phyloP scores from a whole-genome alignment of 495 filamentous ascomycete species.

The Pyrenopolyporus hunteri region DNA sequence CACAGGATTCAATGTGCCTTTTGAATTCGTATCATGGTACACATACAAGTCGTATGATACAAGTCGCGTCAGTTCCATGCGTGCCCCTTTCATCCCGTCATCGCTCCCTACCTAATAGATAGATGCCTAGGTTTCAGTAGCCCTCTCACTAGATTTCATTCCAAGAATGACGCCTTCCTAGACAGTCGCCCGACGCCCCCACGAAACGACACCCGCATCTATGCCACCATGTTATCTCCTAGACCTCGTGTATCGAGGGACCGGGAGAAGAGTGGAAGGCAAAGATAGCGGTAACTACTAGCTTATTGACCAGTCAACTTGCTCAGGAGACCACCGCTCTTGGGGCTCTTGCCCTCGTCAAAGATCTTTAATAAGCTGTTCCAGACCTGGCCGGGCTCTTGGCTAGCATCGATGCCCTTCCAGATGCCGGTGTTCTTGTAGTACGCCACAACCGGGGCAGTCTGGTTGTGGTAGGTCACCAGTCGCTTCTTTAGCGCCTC shows the following conservation, averaged over 20 bases:
- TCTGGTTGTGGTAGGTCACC: slow-evolving; percentile 92
- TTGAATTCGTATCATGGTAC: slow-evolving; percentile 32
- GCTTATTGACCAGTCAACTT: slow-evolving; percentile 51
- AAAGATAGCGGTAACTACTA: background rate
- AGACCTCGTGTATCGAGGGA: slow-evolving; percentile 2
- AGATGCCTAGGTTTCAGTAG: slow-evolving; percentile 20
- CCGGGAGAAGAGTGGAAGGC: slow-evolving; percentile 1
- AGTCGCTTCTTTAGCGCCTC: slow-evolving; percentile 97
- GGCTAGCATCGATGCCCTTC: slow-evolving; percentile 93
- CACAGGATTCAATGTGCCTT: slow-evolving; percentile 11
- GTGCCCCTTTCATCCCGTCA: slow-evolving; percentile 21
- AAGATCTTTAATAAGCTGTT: slow-evolving; percentile 88
- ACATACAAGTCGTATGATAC: slow-evolving; percentile 43
- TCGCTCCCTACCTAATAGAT: slow-evolving; percentile 10
- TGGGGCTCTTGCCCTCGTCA: slow-evolving; percentile 59
- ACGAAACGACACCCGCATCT: slow-evolving; percentile 4
- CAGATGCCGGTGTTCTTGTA: slow-evolving; percentile 98
- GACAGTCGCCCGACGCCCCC: slow-evolving; percentile 19
- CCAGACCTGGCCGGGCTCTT: slow-evolving; percentile 96
- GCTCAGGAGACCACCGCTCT: slow-evolving; percentile 52
- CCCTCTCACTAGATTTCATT: slow-evolving; percentile 5
- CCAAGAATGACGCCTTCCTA: slow-evolving; percentile 15
- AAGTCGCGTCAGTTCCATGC: slow-evolving; percentile 34
- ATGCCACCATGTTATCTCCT: slow-evolving; percentile 6
- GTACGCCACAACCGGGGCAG: slow-evolving; percentile 87